These are phyloP conservation scores for Aspergillus wentii DNA, from an alignment of 495 filamentous ascomycete genomes.

Conservation along the genomic window DNA sequence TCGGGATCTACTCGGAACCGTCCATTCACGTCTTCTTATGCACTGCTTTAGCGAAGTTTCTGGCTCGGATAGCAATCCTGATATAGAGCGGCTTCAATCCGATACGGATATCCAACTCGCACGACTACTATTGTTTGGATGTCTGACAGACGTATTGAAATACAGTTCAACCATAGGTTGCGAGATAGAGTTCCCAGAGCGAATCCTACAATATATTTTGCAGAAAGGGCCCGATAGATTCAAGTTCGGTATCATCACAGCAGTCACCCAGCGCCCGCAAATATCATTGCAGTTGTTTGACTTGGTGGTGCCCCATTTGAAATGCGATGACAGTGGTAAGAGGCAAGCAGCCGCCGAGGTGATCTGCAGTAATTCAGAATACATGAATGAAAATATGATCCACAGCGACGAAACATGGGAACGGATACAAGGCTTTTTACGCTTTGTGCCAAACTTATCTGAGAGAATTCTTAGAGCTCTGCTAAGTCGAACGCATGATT, in stretches of 20 bases:
- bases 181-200: background rate
- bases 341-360: background rate
- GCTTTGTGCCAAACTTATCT: background rate
- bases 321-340: background rate
- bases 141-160: no score
- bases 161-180: no score
- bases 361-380: background rate
- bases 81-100: no score
- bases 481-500: background rate
- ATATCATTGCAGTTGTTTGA: background rate
- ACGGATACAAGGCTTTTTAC: background rate
- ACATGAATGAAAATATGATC: background rate
- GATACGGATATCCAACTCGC: no score
- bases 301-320: background rate
- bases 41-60: slow-evolving; percentile 26
- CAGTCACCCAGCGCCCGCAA: background rate
- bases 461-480: background rate
- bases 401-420: no score
- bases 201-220: background rate
- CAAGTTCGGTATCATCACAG: background rate
- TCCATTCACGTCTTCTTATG: slow-evolving; percentile 35
- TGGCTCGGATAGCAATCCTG: slow-evolving; percentile 2
- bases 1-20: slow-evolving; percentile 30
- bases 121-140: no score
- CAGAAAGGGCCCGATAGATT: background rate